Evolutionary conservation across 306 rosid genomes (phyloP).

Genomic region (Ziziphus jujuba): DNA sequence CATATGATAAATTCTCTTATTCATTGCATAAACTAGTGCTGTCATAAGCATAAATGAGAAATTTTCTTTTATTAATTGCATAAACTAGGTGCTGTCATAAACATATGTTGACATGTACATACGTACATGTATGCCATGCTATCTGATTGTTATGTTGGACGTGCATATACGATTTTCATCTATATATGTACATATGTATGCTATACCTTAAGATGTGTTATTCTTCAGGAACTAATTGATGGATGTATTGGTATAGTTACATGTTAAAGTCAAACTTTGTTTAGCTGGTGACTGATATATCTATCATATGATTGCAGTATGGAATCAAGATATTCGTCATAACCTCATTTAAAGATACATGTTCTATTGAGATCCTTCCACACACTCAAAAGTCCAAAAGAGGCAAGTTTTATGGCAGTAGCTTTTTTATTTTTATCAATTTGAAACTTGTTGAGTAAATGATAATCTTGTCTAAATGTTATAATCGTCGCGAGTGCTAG

Average conservation of each 20-base stretch:
- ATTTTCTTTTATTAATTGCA: no score
- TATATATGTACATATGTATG: neutral
- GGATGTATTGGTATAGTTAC: neutral
- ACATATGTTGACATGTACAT: neutral
- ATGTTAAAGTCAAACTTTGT: neutral
- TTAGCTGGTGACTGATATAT: slow-evolving; percentile 22
- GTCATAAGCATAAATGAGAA: no score
- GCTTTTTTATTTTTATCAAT: no score
- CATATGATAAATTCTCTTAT: no score
- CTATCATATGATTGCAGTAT: slow-evolving; percentile 53
- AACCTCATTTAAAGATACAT: slow-evolving; percentile 88
- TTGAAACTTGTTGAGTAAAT: no score
- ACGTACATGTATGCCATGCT: neutral
- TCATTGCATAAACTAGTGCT: no score
- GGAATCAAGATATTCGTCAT: slow-evolving; percentile 92
- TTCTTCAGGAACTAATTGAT: neutral
- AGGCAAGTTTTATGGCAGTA: slow-evolving; percentile 41
- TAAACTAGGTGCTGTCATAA: no score
- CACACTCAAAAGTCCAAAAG: slow-evolving; percentile 63
- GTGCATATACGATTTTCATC: neutral
- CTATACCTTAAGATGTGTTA: neutral
- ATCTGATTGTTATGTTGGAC: no score
- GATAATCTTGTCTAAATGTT: no score
- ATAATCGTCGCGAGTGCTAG: no score
- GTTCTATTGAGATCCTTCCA: slow-evolving; percentile 94